Conservation (phyloP, 371 early-diverging fungal genomes). For the Saksenaea vasiformis region DNA sequence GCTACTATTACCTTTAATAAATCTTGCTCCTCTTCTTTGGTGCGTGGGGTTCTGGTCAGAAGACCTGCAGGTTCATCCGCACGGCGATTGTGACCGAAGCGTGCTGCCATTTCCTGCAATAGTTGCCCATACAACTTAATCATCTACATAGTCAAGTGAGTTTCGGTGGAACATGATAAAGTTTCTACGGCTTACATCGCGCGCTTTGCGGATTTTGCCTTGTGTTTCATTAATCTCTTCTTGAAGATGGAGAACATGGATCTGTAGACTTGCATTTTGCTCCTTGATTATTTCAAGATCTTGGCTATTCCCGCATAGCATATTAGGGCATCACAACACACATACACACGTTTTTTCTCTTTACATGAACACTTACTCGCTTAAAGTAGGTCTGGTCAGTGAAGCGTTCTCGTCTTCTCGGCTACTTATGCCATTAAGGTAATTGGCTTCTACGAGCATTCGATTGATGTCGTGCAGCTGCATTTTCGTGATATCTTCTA, state of each 20-base stretch:
- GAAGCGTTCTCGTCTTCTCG: slow-evolving; percentile 28
- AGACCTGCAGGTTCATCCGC: slow-evolving; percentile 30
- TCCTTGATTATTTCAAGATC: slow-evolving; percentile 62
- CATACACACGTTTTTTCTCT: no score
- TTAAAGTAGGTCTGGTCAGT: slow-evolving; percentile 35
- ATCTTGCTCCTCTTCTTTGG: slow-evolving; percentile 76
- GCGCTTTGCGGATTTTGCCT: slow-evolving; percentile 72
- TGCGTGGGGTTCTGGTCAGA: slow-evolving; percentile 30
- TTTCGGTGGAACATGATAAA: neutral
- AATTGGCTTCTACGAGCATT: slow-evolving; percentile 65
- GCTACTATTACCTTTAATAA: slow-evolving; percentile 53
- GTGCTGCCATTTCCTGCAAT: slow-evolving; percentile 47
- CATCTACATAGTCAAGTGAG: slow-evolving; percentile 22
- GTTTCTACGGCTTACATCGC: slow-evolving; percentile 55
- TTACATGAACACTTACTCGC: slow-evolving; percentile 33
- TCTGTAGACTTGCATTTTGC: slow-evolving; percentile 62
- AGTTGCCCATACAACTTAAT: slow-evolving; percentile 62
- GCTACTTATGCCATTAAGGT: slow-evolving; percentile 47
- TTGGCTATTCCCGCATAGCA: slow-evolving; percentile 15
- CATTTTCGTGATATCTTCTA: slow-evolving; percentile 65
- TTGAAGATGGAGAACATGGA: slow-evolving; percentile 60
- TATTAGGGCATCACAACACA: neutral
- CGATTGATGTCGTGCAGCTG: slow-evolving; percentile 70
- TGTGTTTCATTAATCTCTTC: slow-evolving; percentile 74
- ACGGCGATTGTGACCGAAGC: slow-evolving; percentile 30